Evolutionary conservation across 2,329 filamentous ascomycete genomes (phyloP), one percentile per base, ranked within the genome.

Genomic region (Xylariaceae sp.): DNA sequence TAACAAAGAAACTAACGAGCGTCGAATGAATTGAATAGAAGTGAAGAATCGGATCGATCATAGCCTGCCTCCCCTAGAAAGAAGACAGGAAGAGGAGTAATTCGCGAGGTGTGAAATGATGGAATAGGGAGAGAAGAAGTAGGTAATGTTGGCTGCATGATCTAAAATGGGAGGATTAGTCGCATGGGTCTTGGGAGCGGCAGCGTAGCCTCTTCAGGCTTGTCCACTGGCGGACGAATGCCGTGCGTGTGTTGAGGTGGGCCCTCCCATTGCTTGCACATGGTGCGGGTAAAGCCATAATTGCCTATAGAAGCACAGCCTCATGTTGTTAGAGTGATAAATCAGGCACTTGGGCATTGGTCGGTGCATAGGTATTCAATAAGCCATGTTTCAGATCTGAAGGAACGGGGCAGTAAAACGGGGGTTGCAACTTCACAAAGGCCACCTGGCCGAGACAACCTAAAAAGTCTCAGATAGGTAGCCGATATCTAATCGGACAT

Each of bases 381-480:
- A 26, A 30, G 13, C 7, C 7, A 18, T 18, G 26, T 8, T 8
- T 26, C 26, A 26, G 26, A 26, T 26, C 26, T 8, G 26, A n/a
- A n/a, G n/a, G n/a, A n/a, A n/a, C n/a, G n/a, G n/a, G n/a, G n/a
- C n/a, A n/a, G n/a, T n/a, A 30, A 10, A 30, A 10, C 29, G 29
- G 29, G 10, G 29, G 6, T 30, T 30, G 7, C 29, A 30, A 30
- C 21, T 32, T 41, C 13, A n/a, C 16, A 56, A 52, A 56, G 56
- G 56, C 54, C 54, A 53, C 49, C 44, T 55, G 56, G 56, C 56
- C 56, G 55, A 44, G 54, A 57, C 43, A 37, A 49, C 51, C 34
- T 51, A 34, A 41, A 36, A 47, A 44, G 21, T n/a, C n/a, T n/a
- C n/a, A n/a, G n/a, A n/a, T n/a, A n/a, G n/a, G n/a, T n/a, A n/a